A percentile compares a stretch with the other conserved stretches of the same genome.
phyloP scores from a whole-genome alignment of 495 filamentous ascomycete genomes.

The Lasiosphaeria miniovina region DNA sequence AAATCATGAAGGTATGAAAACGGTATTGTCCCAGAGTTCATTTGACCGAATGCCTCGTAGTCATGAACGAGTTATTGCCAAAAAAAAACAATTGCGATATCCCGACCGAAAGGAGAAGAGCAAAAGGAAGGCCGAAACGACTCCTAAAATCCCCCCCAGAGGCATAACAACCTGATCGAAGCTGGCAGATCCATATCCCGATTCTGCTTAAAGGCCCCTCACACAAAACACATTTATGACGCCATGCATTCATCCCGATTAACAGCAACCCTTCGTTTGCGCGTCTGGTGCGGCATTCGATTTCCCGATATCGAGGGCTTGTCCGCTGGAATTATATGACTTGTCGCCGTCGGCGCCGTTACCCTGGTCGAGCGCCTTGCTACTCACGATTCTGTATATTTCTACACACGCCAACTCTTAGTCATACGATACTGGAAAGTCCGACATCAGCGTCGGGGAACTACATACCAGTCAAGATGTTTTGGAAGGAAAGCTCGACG shows the following conservation, averaged over 20 bases:
- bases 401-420: slow-evolving; percentile 50
- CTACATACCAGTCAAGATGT: slow-evolving; percentile 91
- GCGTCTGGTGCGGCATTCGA: slow-evolving; percentile 44
- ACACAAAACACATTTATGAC: slow-evolving; percentile 44
- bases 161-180: slow-evolving; percentile 31
- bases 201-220: slow-evolving; percentile 34
- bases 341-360: slow-evolving; percentile 47
- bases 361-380: slow-evolving; percentile 90
- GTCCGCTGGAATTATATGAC: not conserved
- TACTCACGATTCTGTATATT: slow-evolving; percentile 99
- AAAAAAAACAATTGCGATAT: slow-evolving; percentile 26
- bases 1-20: slow-evolving; percentile 10
- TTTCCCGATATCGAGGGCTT: not conserved
- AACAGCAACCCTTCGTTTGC: slow-evolving; percentile 85
- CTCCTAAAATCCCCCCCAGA: slow-evolving; percentile 26
- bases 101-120: slow-evolving; percentile 31
- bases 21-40: slow-evolving; percentile 27
- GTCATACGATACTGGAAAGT: not conserved
- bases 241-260: slow-evolving; percentile 49
- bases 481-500: slow-evolving; percentile 99
- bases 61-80: slow-evolving; percentile 23
- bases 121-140: slow-evolving; percentile 31
- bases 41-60: slow-evolving; percentile 33
- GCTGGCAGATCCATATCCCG: slow-evolving; percentile 36
- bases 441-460: not conserved